These are phyloP conservation scores for Cercospora brassicicola DNA, from an alignment of 2,329 filamentous ascomycete genomes.

Conservation along the genomic window DNA sequence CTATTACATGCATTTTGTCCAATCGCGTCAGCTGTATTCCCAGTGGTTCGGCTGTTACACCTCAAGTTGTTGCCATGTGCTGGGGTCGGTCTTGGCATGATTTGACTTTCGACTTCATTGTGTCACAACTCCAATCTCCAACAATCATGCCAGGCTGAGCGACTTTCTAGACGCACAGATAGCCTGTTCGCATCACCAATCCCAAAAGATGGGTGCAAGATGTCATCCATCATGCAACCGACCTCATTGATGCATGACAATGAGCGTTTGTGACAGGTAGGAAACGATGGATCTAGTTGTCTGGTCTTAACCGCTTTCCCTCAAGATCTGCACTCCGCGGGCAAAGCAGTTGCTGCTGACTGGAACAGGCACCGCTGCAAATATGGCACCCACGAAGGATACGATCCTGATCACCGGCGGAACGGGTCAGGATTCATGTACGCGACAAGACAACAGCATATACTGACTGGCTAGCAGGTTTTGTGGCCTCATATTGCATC, in stretches of 20 bases:
- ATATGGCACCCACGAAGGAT: conserved; percentile 12
- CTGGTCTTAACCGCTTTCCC: background rate
- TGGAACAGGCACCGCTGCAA: background rate
- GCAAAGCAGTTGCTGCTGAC: background rate
- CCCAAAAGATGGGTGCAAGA: background rate
- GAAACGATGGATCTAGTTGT: background rate
- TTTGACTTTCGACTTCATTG: background rate
- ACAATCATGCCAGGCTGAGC: background rate
- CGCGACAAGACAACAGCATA: background rate
- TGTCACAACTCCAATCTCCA: background rate
- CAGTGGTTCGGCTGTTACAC: too few relatives aligned
- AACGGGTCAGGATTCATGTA: conserved; percentile 35
- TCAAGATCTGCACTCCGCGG: background rate
- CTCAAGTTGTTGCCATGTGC: too few relatives aligned
- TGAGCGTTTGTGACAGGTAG: background rate
- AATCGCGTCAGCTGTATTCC: too few relatives aligned
- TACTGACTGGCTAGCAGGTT: conserved; percentile 33
- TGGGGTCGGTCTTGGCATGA: background rate
- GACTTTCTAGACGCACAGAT: background rate
- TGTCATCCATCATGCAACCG: background rate
- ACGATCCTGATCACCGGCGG: conserved; percentile 52
- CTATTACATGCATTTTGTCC: too few relatives aligned
- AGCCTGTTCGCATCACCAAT: background rate
- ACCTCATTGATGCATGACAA: background rate
- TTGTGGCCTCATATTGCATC: conserved; percentile 40